Conservation (phyloP, 2,329 filamentous ascomycete species). For the Alternaria dauci region DNA sequence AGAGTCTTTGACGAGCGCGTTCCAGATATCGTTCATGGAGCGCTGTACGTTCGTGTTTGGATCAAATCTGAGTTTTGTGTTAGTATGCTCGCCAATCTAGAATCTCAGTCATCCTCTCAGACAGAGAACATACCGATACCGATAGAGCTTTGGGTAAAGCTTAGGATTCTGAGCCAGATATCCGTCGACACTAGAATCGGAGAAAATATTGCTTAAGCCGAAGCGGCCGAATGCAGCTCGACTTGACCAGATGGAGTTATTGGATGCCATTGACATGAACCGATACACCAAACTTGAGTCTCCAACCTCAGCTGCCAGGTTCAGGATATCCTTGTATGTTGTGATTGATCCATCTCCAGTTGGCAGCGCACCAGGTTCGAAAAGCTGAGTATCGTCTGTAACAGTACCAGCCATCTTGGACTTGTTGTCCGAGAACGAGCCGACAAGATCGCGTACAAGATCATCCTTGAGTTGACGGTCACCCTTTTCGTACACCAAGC, state of each 20-base stretch:
- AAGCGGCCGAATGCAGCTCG: constrained; percentile 94
- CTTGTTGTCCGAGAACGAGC: constrained; percentile 81
- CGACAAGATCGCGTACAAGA: constrained; percentile 85
- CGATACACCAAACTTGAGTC: constrained; percentile 97
- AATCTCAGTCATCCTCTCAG: not conserved
- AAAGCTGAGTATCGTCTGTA: constrained; percentile 88
- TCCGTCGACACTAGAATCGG: constrained; percentile 75
- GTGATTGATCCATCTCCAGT: constrained; percentile 92
- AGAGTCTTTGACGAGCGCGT: constrained; percentile 89
- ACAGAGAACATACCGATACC: constrained; percentile 68
- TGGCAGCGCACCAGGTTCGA: constrained; percentile 87
- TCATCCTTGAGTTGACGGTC: constrained; percentile 81
- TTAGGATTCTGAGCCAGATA: constrained; percentile 85
- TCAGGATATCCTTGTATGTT: constrained; percentile 98
- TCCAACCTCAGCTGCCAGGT: constrained; percentile 91
- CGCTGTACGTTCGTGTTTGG: constrained; percentile 90
- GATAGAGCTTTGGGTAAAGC: constrained; percentile 91
- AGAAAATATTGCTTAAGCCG: constrained; percentile 89
- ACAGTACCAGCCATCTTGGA: constrained; percentile 78
- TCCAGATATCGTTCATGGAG: constrained; percentile 99
- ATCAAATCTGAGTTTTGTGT: constrained; percentile 69
- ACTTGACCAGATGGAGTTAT: constrained; percentile 97
- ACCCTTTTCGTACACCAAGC: constrained; percentile 93
- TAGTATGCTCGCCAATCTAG: constrained; percentile 13
- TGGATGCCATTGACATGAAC: constrained; percentile 96